Evolutionary conservation across 768 basidiomycete genomes (phyloP), one percentile per base, ranked within the genome.

Genomic region (Tephrocybe sp.): DNA sequence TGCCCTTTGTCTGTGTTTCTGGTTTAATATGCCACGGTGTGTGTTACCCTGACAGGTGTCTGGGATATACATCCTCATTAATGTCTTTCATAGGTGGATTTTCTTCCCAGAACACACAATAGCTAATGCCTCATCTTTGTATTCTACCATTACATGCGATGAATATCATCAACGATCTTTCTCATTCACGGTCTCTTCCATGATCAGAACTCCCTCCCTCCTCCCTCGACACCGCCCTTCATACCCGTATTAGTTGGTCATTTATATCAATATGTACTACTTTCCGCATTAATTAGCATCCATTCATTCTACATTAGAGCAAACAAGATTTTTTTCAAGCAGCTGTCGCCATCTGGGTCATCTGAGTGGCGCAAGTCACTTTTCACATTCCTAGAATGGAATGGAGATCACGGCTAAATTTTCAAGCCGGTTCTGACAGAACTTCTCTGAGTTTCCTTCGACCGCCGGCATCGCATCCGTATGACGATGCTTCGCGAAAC

Each of bases 261-360:
- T 55, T 50, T 57, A 51, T 53, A 59, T 57, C 56, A 59, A 60
- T 54, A 22, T 57, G 57, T 57, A 59, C 47, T 45, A 55, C 44
- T 43, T 55, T 41, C 50, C 49, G 47, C 49, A 53, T 54, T 47
- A 44, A 24, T 48, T 45, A 47, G 45, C 49, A 51, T 50, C 23
- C 42, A 29, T 42, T 36, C 34, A 49, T 47, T 54, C 47, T 52
- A 44, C 49, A 49, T 42, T 45, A 48, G 43, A 50, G 23, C 23
- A 41, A 45, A 30, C 27, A 11, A 13, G 22, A 38, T 45, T 39
- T 7, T 36, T 40, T 18, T 40, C 24, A 25, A 38, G 33, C 31
- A 41, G 30, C 43, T 40, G 44, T 38, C 49, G 39, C 24, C 21
- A 8, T 50, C 22, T n/a, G 15, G 34, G 41, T 21, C 16, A 31